Evolutionary conservation across 1,139 yeast genomes (phyloP).

Genomic region (Kodamaea sp.): DNA sequence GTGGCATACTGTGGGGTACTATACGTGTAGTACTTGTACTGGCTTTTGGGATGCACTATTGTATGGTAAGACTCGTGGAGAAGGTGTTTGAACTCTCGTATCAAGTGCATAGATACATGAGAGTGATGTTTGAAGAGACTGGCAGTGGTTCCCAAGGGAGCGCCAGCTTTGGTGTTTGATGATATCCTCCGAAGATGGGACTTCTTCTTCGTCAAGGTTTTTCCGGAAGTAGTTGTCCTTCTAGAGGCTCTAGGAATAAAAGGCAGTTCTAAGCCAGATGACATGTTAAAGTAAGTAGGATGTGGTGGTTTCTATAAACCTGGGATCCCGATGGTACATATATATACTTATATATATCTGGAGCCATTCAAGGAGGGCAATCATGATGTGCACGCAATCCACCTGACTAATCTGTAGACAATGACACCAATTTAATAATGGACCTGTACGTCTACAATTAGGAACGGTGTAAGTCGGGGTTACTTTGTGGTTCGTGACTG

Average conservation of each 20-base stretch:
- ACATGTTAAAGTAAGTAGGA: too few species aligned
- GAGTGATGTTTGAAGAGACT: not conserved
- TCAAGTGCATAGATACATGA: not conserved
- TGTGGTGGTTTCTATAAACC: too few species aligned
- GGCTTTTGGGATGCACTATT: not conserved
- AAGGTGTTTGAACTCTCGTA: not conserved
- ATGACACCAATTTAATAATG: too few species aligned
- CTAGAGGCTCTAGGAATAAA: not conserved
- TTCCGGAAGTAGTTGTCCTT: not conserved
- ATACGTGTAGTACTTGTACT: not conserved
- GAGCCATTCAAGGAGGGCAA: too few species aligned
- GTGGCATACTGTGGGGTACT: not conserved
- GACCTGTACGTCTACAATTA: too few species aligned
- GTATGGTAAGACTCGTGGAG: not conserved
- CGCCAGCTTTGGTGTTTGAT: not conserved
- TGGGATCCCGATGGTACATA: too few species aligned
- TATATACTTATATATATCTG: too few species aligned
- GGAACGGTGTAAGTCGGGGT: too few species aligned
- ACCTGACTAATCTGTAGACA: too few species aligned
- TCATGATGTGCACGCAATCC: too few species aligned
- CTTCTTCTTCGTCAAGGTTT: not conserved
- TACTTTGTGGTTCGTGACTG: conserved; percentile 1
- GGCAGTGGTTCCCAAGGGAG: not conserved
- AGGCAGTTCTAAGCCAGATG: too few species aligned
- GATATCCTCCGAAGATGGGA: not conserved